Evolutionary conservation across 805 yeast genomes (phyloP).

Genomic region (Yamadazyma laniorum): DNA sequence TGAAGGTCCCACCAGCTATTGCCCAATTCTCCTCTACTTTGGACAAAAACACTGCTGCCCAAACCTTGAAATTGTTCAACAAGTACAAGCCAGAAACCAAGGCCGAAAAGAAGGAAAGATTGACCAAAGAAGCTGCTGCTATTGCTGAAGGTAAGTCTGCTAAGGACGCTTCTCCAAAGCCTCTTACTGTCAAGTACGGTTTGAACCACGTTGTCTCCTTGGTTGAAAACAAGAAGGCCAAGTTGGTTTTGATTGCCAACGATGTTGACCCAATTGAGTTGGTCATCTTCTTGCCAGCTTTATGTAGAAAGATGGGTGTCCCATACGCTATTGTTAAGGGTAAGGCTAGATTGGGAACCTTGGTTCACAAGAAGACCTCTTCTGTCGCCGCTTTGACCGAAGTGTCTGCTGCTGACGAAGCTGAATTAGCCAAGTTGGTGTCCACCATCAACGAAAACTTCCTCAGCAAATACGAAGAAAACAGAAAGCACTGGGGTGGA

Average conservation of each 20-base stretch:
- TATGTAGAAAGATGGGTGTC: constrained; percentile 98
- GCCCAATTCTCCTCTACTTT: constrained; percentile 94
- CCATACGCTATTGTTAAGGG: constrained; percentile 86
- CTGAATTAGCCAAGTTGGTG: constrained; percentile 88
- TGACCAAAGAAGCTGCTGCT: constrained; percentile 98
- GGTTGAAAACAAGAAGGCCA: constrained; percentile 97
- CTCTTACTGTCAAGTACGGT: constrained; percentile 97
- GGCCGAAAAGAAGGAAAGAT: constrained; percentile 98
- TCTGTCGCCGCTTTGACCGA: constrained; percentile 97
- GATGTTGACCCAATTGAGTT: constrained; percentile 99
- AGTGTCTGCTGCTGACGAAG: constrained; percentile 90
- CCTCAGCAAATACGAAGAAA: constrained; percentile 89
- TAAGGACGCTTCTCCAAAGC: constrained; percentile 96
- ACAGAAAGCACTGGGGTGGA: constrained; percentile 99
- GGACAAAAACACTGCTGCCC: constrained; percentile 99
- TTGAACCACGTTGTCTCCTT: constrained; percentile 97
- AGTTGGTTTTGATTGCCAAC: constrained; percentile 95
- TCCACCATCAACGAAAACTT: constrained; percentile 94
- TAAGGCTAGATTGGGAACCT: constrained; percentile 78
- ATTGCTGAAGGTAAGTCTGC: constrained; percentile 97
- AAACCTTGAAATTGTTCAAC: constrained; percentile 95
- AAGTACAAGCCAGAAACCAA: constrained; percentile 98
- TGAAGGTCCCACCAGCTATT: constrained; percentile 98
- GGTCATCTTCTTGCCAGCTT: constrained; percentile 96
- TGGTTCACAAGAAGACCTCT: constrained; percentile 96